Base-by-base conservation (phyloP, 2,329 filamentous ascomycete species). In the Epichloe amarillans region DNA sequence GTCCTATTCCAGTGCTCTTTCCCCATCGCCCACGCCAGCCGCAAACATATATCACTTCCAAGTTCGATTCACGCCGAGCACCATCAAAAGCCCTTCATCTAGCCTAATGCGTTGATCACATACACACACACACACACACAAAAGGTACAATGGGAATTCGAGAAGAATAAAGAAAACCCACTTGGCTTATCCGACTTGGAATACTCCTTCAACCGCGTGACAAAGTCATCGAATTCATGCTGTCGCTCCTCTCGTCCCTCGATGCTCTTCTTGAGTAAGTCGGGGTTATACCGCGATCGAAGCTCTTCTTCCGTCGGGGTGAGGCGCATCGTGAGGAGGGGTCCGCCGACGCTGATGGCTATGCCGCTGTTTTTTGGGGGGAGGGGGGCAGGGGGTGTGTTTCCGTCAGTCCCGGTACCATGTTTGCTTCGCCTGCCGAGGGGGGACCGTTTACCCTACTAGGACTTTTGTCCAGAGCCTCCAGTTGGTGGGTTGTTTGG, bases 131-230 rank as follows among this genome's bases (percentile, higher is more conserved):
- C 17, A 17, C 6, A 7, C 2, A 11, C 10, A 30, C 10, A 30
- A 8, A 3, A 4, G 3, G 8, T 30, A 4, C 3, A 30, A 33
- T 12, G 10, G 19, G 17, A 15, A 37, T 3, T 26, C 2, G 7
- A 26, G 7, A 26, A 49, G 17, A 5, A 3, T 14, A 15, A 42
- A 33, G 11, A 36, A 45, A 19, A 33, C 47, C 72, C 72, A 95
- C 89, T 95, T 42, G 87, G 87, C 71, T 91, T 95, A 63, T 95
- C 84, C 14, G 85, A 93, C 71, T 90, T 94, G 26, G 88, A 86
- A 66, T 90, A 88, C 60, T 91, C 80, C 74, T 95, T 96, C 64
- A 98, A 69, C 60, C 83, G 82, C 46, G 64, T 77, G 30, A 96
- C 86, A 62, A 95, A 97, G 51, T 89, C 79, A 63, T 96, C 86